These are phyloP conservation scores for Fusarium xylarioides DNA, from an alignment of 2,329 filamentous ascomycete species.

Conservation along the genomic window DNA sequence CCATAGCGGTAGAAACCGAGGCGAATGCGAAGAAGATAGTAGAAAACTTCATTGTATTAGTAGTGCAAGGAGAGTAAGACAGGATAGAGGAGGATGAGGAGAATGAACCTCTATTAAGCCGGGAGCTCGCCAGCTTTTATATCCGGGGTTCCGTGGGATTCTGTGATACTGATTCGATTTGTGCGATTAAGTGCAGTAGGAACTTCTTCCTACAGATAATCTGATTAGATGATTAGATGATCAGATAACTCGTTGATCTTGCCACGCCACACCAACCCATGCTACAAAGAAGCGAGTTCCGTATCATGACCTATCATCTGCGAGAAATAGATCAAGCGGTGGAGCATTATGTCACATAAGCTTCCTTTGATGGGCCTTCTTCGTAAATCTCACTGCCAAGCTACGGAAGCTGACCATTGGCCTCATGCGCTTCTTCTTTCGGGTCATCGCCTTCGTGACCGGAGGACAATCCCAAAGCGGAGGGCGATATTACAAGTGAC, in stretches of 20 bases:
- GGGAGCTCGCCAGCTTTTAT: not conserved
- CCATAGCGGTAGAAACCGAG: not conserved
- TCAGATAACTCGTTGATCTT: rapidly evolving
- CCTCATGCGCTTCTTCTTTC: not conserved
- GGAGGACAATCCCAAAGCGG: not conserved
- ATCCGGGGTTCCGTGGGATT: rapidly evolving
- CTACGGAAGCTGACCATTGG: not conserved
- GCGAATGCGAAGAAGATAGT: not conserved
- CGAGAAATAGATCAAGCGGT: not conserved
- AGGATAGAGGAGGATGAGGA: too few relatives aligned
- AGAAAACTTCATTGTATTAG: not conserved
- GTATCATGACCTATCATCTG: not conserved
- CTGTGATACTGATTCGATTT: rapidly evolving
- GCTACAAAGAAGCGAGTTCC: rapidly evolving
- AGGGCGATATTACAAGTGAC: too few relatives aligned
- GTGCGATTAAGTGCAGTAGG: not conserved
- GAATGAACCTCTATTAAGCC: rapidly evolving
- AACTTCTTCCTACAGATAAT: not conserved
- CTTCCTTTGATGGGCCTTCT: not conserved
- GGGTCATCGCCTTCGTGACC: not conserved
- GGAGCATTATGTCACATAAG: not conserved
- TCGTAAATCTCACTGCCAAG: not conserved
- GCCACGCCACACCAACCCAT: not conserved
- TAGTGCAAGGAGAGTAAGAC: not conserved
- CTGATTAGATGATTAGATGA: not conserved